phyloP scores from a whole-genome alignment of 805 yeast genomes.

The Ogataea saltuana region DNA sequence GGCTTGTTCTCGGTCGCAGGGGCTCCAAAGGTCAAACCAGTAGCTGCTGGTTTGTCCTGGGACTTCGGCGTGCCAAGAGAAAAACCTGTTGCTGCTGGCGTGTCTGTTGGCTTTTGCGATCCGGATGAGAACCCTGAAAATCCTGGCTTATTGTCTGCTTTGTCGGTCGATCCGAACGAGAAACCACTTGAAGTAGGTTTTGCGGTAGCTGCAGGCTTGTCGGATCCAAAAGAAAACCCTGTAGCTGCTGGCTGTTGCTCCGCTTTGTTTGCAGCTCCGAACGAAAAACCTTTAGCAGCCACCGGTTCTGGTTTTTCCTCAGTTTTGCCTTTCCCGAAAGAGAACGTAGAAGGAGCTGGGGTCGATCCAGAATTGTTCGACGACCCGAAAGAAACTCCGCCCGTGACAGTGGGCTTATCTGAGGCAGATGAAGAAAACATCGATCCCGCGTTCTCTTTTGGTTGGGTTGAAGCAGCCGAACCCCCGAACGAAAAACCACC shows the following conservation, averaged over 20 bases:
- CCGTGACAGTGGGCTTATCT: too few species aligned
- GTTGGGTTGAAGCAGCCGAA: too few species aligned
- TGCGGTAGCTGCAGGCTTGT: neutral
- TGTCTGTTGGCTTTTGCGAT: constrained; percentile 16
- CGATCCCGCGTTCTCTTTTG: too few species aligned
- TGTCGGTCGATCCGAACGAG: constrained; percentile 12
- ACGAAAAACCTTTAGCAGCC: neutral
- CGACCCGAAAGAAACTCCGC: too few species aligned
- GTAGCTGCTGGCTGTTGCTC: constrained; percentile 7
- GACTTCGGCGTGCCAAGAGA: neutral
- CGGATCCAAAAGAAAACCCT: constrained; percentile 11
- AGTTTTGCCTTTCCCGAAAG: too few species aligned
- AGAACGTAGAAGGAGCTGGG: too few species aligned
- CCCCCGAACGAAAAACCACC: constrained; percentile 20
- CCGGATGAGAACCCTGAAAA: constrained; percentile 19
- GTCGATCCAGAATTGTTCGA: too few species aligned
- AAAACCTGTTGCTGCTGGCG: constrained; percentile 7
- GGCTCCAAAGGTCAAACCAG: constrained; percentile 15
- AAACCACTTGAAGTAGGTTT: constrained; percentile 2
- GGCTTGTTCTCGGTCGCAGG: neutral
- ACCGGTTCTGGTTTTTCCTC: too few species aligned
- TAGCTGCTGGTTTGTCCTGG: constrained; percentile 13
- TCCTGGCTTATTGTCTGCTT: constrained; percentile 16
- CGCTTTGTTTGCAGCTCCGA: neutral
- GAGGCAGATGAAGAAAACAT: too few species aligned